Evolutionary conservation across 805 yeast species (phyloP), one percentile per base, ranked within the genome.

Genomic region (Saccharomycopsis malanga): DNA sequence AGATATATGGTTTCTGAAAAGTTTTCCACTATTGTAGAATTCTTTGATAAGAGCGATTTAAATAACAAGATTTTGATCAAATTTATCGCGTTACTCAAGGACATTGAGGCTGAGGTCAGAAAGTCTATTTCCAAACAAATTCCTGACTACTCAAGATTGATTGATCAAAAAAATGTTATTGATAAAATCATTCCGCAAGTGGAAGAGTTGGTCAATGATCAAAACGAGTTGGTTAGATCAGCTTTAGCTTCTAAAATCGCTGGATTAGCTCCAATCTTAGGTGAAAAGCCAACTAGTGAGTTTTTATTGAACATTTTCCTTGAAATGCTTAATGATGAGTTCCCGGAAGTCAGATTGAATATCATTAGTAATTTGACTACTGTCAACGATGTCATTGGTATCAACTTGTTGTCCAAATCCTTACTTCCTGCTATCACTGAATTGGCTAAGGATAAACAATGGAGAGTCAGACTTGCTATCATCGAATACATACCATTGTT

Each of bases 1-100:
- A 81, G 98, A 60, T 93, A 91, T 67, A 88, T 93, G 81, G 95
- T 95, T 29, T 96, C 97, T n/a, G 97, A 91, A 62, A 76, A 88
- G 58, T 89, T 88, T 60, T 86, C 81, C 56, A 70, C 72, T 53
- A 74, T 93, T 51, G 87, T 94, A 1, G 57, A 67, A 15, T 79
- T 78, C 54, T 81, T 89, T 59, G 70, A 72, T 56, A 70, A 73
- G 52, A 72, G 76, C 42, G 77, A 74, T 34, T 67, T 71, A 25
- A 82, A 79, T 54, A 70, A 77, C 48, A 58, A 61, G 50, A 69
- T 67, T 54, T 70, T 81, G 58, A 56, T 65, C 15, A 73, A 72
- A 34, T 82, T 91, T 61, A 72, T 87, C 51, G 61, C 75, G 32
- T 73, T 91, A 52, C 81, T 91, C 77, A 84, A 83, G 58, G 99